Conservation (phyloP, 2,329 filamentous ascomycete species). For the Lomentospora prolificans region DNA sequence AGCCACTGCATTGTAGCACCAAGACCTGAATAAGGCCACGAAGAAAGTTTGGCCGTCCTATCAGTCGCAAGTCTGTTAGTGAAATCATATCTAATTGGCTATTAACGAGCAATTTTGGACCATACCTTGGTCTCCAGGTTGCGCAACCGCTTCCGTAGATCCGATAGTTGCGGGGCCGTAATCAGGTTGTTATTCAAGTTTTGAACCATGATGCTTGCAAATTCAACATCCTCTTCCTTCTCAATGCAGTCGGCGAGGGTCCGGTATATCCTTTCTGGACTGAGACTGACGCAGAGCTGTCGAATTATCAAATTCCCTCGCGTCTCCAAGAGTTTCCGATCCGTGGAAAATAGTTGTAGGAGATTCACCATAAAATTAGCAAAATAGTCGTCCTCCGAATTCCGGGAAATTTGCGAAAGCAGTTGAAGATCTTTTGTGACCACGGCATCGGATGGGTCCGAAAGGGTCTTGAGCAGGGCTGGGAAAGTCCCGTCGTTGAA, state of each 20-base stretch:
- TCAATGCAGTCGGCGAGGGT: slow-evolving; percentile 94
- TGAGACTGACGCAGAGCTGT: slow-evolving; percentile 85
- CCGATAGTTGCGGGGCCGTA: slow-evolving; percentile 86
- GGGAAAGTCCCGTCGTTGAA: slow-evolving; percentile 98
- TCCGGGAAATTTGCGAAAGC: slow-evolving; percentile 88
- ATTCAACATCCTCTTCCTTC: slow-evolving; percentile 95
- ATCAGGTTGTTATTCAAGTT: slow-evolving; percentile 99
- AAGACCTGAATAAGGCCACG: slow-evolving; percentile 85
- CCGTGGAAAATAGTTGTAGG: slow-evolving; percentile 88
- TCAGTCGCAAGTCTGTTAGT: not conserved
- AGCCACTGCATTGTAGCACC: slow-evolving; percentile 97
- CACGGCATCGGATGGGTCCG: slow-evolving; percentile 88
- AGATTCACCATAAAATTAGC: slow-evolving; percentile 97
- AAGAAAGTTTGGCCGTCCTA: slow-evolving; percentile 94
- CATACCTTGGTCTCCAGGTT: slow-evolving; percentile 77
- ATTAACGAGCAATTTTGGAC: not conserved
- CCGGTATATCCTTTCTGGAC: slow-evolving; percentile 88
- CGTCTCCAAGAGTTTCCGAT: slow-evolving; percentile 81
- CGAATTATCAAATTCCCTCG: slow-evolving; percentile 93
- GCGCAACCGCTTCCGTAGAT: slow-evolving; percentile 78
- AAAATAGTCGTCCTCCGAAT: slow-evolving; percentile 96
- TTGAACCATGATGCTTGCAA: slow-evolving; percentile 98
- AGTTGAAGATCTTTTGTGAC: slow-evolving; percentile 91
- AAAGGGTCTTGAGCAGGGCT: slow-evolving; percentile 88
- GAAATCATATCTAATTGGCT: not conserved